Evolutionary conservation across 768 basidiomycete species (phyloP).

Genomic region (Mycena vitilis): DNA sequence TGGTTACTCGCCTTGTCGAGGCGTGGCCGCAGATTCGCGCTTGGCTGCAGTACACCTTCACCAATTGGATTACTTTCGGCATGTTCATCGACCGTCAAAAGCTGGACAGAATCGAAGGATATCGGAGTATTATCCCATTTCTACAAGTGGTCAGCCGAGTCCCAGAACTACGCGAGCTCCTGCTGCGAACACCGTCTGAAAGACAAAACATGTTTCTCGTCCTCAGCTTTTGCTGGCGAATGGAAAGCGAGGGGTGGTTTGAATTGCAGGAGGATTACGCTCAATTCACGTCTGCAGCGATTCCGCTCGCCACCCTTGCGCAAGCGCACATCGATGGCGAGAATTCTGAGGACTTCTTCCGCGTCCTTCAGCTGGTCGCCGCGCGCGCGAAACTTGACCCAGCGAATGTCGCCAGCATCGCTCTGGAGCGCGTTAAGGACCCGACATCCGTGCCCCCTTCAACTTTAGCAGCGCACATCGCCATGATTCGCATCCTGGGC

Average conservation of each 20-base stretch:
- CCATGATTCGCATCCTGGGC: neutral
- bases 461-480: neutral
- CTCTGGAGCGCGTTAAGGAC: neutral
- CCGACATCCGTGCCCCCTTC: neutral
- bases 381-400: neutral
- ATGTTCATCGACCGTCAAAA: constrained; percentile 1
- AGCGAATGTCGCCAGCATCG: neutral
- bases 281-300: constrained; percentile 1
- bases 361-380: neutral
- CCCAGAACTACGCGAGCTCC: neutral
- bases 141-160: neutral
- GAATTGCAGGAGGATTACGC: neutral
- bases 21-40: constrained; percentile 1
- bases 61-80: neutral
- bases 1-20: neutral
- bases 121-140: neutral
- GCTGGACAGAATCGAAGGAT: neutral
- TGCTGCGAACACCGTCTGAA: neutral
- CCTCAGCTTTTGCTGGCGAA: constrained; percentile 2
- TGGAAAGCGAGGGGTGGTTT: constrained; percentile 3
- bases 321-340: neutral
- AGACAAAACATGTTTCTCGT: neutral
- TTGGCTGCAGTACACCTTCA: neutral
- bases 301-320: neutral
- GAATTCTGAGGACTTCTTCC: neutral